Evolutionary conservation across 345 rosid species (phyloP), one percentile per base, ranked within the genome.

Genomic region (Euclidium syriacum): DNA sequence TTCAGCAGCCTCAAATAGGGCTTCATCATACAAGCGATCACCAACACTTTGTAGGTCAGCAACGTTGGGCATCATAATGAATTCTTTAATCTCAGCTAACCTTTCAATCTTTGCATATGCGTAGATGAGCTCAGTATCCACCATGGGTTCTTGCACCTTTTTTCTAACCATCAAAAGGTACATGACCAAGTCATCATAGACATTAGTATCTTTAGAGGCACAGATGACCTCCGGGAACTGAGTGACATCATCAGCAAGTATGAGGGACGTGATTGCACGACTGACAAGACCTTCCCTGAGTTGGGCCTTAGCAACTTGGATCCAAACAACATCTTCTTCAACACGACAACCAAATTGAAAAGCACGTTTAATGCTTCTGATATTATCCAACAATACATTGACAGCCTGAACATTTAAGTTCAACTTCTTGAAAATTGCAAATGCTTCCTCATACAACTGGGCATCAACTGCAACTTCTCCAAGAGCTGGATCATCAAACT

Each of bases 401-500:
- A 82, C 92, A 60, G 90, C 92, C 72, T 83, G 92, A 48, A 85
- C 90, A 70, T 85, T 85, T 70, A 85, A 82, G 83, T 85, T 85
- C 72, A 88, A 85, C 80, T 88, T 88, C 76, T 88, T 88, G 75
- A 88, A 88, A 51, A 83, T 85, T 8, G 92, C 90, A 79, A 77
- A 88, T 52, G 96, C 91, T 82, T 90, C 96, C 82, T 85, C 96
- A 12, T 78, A 90, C 3, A 90, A 74, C 70, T 88, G 94, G 10
- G 89, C 96, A 78, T 90, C 91, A 64, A 88, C 91, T 1, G 99
- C 97, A 64, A 90, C 96, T 80, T 95, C 99, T 61, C 99, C 99
- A 66, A 95, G 91, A 38, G 96, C 96, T 58, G 99, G 99, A 62
- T 97, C 97, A 82, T 95, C 99, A 76, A 95, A 95, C 65, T 90